These are phyloP conservation scores for Heteromeles arbutifolia DNA, from an alignment of 306 rosid genomes.

Conservation along the genomic window DNA sequence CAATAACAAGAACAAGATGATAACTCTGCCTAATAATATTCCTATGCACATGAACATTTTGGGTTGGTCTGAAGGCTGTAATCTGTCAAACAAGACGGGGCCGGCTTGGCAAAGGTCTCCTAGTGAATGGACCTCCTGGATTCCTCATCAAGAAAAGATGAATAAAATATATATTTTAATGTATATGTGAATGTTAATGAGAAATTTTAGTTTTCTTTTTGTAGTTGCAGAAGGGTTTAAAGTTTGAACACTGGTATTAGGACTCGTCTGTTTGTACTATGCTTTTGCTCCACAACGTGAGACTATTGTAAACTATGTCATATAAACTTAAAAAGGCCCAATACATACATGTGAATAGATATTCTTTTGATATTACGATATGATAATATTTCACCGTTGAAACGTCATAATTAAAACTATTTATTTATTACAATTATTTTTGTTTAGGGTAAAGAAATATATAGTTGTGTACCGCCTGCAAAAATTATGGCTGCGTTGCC, in stretches of 20 bases:
- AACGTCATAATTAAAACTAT: no score
- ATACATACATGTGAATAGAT: no score
- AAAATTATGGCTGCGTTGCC: no score
- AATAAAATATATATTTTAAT: neutral
- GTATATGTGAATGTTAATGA: neutral
- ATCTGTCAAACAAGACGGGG: neutral
- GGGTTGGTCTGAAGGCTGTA: neutral
- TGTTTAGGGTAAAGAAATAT: no score
- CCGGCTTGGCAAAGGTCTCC: neutral
- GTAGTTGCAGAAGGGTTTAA: neutral
- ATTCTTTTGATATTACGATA: no score
- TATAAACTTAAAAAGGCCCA: neutral
- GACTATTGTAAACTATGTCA: neutral
- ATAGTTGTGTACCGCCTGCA: no score
- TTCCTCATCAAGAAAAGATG: neutral
- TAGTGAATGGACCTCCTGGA: neutral
- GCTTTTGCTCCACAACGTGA: neutral
- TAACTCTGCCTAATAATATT: neutral
- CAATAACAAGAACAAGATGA: neutral
- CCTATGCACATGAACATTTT: neutral
- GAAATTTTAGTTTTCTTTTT: neutral
- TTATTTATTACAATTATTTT: no score
- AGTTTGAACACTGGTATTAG: neutral
- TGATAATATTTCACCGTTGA: no score
- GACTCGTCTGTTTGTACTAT: neutral